Conservation (phyloP, 192 early-diverging fungal genomes). For the Backusella parvicylindrica region DNA sequence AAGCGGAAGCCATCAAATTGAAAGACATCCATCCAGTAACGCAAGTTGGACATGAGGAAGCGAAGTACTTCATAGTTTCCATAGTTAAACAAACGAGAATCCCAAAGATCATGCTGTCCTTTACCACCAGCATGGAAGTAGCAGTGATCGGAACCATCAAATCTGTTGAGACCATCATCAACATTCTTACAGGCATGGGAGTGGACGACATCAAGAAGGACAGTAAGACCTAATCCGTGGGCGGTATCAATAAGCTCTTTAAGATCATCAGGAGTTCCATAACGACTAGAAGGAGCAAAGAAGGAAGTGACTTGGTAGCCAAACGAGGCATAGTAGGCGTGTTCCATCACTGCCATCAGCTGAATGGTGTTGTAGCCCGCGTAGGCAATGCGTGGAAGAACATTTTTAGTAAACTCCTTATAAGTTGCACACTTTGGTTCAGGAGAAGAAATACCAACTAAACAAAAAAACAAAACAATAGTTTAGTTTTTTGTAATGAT, state of each 20-base stretch:
- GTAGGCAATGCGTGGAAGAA: constrained; percentile 81
- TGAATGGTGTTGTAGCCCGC: constrained; percentile 84
- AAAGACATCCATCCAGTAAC: constrained; percentile 91
- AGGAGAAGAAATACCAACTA: constrained; percentile 89
- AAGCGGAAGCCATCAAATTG: constrained; percentile 97
- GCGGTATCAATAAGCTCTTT: constrained; percentile 90
- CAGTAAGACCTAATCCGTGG: constrained; percentile 82
- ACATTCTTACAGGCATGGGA: constrained; percentile 96
- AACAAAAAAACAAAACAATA: background rate
- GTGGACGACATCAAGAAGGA: constrained; percentile 93
- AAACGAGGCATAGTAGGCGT: constrained; percentile 97
- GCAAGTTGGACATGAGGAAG: constrained; percentile 92
- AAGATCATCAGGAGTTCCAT: constrained; percentile 91
- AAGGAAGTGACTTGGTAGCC: constrained; percentile 98
- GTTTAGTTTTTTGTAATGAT: background rate
- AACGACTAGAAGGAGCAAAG: constrained; percentile 90
- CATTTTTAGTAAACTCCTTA: constrained; percentile 83
- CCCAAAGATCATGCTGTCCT: constrained; percentile 93
- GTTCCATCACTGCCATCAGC: constrained; percentile 96
- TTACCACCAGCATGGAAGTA: constrained; percentile 90
- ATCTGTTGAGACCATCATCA: constrained; percentile 89
- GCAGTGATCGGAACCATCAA: constrained; percentile 94
- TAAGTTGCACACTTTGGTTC: constrained; percentile 83
- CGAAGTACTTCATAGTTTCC: constrained; percentile 86
- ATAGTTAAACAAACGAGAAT: constrained; percentile 94